Percentiles rank a stretch among this genome's conserved stretches.
Conservation (phyloP, 306 rosid species). For the Corylus heterophylla region DNA sequence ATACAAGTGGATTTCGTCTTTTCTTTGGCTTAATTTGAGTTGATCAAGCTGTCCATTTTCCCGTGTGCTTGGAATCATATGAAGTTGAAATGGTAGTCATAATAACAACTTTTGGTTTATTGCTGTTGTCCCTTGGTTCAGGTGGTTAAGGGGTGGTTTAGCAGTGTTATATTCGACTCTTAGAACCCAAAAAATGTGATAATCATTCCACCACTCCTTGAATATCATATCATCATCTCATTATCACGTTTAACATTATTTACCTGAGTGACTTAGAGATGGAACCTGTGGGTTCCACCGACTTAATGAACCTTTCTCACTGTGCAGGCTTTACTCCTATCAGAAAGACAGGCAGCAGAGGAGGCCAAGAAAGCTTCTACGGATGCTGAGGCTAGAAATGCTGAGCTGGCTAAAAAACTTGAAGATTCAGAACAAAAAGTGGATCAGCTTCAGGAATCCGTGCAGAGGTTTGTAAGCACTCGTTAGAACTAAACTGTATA, state of each 20-base stretch:
- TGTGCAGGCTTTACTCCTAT: conserved; percentile 60
- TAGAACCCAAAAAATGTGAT: neutral
- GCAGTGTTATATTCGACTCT: neutral
- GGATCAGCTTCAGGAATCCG: conserved; percentile 92
- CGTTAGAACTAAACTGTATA: neutral
- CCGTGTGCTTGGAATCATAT: neutral
- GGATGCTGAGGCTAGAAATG: conserved; percentile 67
- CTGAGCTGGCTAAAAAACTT: conserved; percentile 70
- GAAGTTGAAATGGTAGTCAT: neutral
- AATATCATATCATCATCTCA: neutral
- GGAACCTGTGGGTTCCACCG: conserved; percentile 20
- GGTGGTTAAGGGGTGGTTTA: neutral
- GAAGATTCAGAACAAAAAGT: conserved; percentile 73
- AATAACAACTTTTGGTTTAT: neutral
- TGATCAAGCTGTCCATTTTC: neutral
- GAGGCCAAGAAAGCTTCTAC: conserved; percentile 64
- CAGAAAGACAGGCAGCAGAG: conserved; percentile 69
- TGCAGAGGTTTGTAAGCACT: conserved; percentile 79
- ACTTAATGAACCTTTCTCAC: conserved; percentile 26
- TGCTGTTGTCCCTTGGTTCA: neutral
- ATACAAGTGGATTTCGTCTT: neutral
- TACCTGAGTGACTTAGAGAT: conserved; percentile 18
- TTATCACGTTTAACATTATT: neutral
- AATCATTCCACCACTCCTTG: neutral
- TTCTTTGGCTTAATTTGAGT: neutral